These are phyloP conservation scores for Marchantia paleacea DNA, from an alignment of 225 moss, liverwort and hornwort species.

Conservation along the genomic window DNA sequence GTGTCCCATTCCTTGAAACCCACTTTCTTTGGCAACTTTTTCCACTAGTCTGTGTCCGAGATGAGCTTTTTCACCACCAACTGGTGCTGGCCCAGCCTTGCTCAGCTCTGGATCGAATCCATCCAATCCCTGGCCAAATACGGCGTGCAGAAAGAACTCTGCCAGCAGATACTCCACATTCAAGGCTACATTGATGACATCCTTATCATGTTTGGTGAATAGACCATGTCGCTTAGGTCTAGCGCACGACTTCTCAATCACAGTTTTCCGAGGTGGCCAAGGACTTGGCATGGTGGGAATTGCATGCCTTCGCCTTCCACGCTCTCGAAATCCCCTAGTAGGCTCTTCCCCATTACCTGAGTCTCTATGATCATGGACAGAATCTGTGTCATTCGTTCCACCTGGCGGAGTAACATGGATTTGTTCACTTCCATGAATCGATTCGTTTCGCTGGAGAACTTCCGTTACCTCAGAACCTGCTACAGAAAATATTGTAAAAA, in stretches of 20 bases:
- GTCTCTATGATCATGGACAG: neutral
- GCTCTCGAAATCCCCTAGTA: neutral
- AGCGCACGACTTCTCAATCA: neutral
- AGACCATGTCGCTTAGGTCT: neutral
- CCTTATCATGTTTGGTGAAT: slow-evolving; percentile 43
- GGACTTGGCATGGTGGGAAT: neutral
- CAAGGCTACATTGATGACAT: slow-evolving; percentile 46
- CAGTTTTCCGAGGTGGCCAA: neutral
- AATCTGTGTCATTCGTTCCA: neutral
- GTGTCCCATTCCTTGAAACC: slow-evolving; percentile 55
- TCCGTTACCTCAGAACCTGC: neutral
- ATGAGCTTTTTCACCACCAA: slow-evolving; percentile 38
- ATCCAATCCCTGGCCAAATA: slow-evolving; percentile 56
- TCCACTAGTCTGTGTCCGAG: slow-evolving; percentile 21
- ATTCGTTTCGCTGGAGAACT: neutral
- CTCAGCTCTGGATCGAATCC: slow-evolving; percentile 45
- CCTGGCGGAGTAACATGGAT: neutral
- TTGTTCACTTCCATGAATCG: neutral
- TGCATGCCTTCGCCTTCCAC: neutral
- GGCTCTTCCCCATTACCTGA: neutral
- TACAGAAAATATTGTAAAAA: no score
- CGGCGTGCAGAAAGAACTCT: slow-evolving; percentile 51
- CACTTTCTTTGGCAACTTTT: slow-evolving; percentile 53
- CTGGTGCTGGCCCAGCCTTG: slow-evolving; percentile 37
- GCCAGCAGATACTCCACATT: slow-evolving; percentile 61